phyloP scores from a whole-genome alignment of 768 basidiomycete genomes.

The Neoboletus subvelutipes region DNA sequence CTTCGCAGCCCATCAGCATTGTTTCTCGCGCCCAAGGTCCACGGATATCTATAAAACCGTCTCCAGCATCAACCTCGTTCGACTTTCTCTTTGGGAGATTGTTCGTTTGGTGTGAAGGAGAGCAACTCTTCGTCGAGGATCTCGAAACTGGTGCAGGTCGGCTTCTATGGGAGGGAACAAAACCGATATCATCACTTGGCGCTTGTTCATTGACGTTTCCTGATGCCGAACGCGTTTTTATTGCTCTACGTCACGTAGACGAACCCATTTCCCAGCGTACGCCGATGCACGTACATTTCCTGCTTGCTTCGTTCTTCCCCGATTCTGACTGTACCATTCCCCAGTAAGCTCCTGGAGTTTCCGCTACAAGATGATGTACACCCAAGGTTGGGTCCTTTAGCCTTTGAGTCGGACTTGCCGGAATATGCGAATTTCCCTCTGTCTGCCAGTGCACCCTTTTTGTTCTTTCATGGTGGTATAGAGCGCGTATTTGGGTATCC shows the following conservation, averaged over 20 bases:
- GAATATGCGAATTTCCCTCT: slow-evolving; percentile 17
- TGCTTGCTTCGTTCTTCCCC: neutral
- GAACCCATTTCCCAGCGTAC: slow-evolving; percentile 15
- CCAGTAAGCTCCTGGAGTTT: slow-evolving; percentile 26
- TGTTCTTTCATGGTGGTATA: slow-evolving; percentile 18
- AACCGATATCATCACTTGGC: slow-evolving; percentile 19
- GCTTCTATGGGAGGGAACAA: slow-evolving; percentile 14
- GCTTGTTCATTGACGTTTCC: slow-evolving; percentile 20
- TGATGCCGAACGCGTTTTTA: slow-evolving; percentile 20
- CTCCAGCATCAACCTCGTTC: slow-evolving; percentile 15
- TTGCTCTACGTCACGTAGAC: slow-evolving; percentile 20
- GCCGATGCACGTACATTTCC: slow-evolving; percentile 17
- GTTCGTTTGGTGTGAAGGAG: slow-evolving; percentile 23
- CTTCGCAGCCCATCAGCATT: slow-evolving; percentile 10
- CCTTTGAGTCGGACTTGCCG: slow-evolving; percentile 20
- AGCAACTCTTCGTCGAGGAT: slow-evolving; percentile 21
- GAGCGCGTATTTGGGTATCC: slow-evolving; percentile 12
- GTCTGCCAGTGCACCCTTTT: slow-evolving; percentile 11
- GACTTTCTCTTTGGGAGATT: slow-evolving; percentile 26
- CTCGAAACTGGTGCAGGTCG: slow-evolving; percentile 22
- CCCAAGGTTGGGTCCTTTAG: slow-evolving; percentile 13
- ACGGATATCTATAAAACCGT: slow-evolving; percentile 12
- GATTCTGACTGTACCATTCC: slow-evolving; percentile 2
- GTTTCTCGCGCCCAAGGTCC: slow-evolving; percentile 16
- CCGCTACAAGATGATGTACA: slow-evolving; percentile 11